Percentiles rank a stretch among this genome's conserved stretches.
phyloP scores from a whole-genome alignment of 2,329 filamentous ascomycete genomes.

The Arthrobotrys sphaeroides region DNA sequence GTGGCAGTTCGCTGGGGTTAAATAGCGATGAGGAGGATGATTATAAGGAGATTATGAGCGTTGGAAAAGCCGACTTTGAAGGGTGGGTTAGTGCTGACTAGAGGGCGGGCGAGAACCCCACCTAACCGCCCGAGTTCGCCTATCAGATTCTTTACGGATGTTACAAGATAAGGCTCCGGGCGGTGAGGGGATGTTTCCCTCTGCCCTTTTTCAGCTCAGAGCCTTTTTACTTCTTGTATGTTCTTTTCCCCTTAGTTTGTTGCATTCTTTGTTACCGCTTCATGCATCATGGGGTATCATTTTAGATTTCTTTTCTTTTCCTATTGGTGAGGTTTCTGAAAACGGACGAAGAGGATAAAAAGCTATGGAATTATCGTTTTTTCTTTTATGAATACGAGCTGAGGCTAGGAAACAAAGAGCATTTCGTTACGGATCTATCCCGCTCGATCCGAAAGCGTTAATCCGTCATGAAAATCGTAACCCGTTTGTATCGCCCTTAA shows the following conservation, averaged over 20 bases:
- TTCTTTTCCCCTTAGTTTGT: neutral
- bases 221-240: slow-evolving; percentile 16
- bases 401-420: neutral
- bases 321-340: neutral
- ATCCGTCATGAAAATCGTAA: slow-evolving; percentile 6
- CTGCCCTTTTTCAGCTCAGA: neutral
- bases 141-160: slow-evolving; percentile 34
- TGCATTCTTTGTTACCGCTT: slow-evolving; percentile 20
- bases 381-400: slow-evolving; percentile 2
- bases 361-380: slow-evolving; percentile 17
- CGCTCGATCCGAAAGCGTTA: slow-evolving; percentile 5
- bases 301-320: slow-evolving; percentile 16
- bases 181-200: slow-evolving; percentile 3
- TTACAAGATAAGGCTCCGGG: slow-evolving; percentile 22
- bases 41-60: slow-evolving; percentile 93
- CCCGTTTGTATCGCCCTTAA: neutral
- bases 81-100: slow-evolving; percentile 57
- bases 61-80: slow-evolving; percentile 85
- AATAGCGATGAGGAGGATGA: slow-evolving; percentile 93
- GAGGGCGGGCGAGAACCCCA: slow-evolving; percentile 59
- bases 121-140: slow-evolving; percentile 34
- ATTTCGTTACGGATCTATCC: slow-evolving; percentile 5
- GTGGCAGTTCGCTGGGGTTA: slow-evolving; percentile 82
- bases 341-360: slow-evolving; percentile 5
- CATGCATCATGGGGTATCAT: slow-evolving; percentile 13